Evolutionary conservation across 352 stramenopile genomes (phyloP), one percentile per base, ranked within the genome.

Genomic region (Thalassiosira exigua): DNA sequence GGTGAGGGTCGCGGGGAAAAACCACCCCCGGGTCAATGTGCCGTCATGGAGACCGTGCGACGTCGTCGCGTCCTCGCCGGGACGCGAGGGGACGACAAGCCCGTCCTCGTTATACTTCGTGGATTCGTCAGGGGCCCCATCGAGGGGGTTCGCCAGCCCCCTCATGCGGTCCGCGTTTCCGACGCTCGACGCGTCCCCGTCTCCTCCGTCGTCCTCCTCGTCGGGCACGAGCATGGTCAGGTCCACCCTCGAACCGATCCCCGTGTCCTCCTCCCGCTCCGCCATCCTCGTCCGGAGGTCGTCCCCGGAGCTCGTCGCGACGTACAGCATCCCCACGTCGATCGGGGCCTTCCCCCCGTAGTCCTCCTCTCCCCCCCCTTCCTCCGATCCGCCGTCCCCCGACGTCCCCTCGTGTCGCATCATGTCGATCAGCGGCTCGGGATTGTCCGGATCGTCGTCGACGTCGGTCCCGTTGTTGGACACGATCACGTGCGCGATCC

Each of bases 401-500:
- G 30, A 12, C 9, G 48, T 14, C 0, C 58, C 27, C n/a, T n/a
- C n/a, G n/a, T n/a, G n/a, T 39, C 29, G 27, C 2, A 17, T n/a
- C 59, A 79, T 79, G 21, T 79, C 52, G 30, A 79, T 42, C 42
- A 79, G 46, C 24, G 60, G 22, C 32, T 72, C 69, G 27, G 53
- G 44, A n/a, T 30, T 42, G 0, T 57, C 29, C n/a, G 24, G 52
- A 5, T 42, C 24, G 69, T 79, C 65, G 52, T 59, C 44, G 17
- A 50, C 27, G 7, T 67, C 26, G 4, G 79, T 75, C 19, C 76
- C 69, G 53, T 85, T 87, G 46, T 88, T 89, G 50, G 87, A 90
- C 12, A 92, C 78, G 30, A 92, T 62, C 0, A 92, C 58, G 36
- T 82, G 76, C 24, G 68, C 54, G 26, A 92, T 71, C 0, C 59